Evolutionary conservation across 139 green algal species (phyloP).

Genomic region (Bryopsis sp.): DNA sequence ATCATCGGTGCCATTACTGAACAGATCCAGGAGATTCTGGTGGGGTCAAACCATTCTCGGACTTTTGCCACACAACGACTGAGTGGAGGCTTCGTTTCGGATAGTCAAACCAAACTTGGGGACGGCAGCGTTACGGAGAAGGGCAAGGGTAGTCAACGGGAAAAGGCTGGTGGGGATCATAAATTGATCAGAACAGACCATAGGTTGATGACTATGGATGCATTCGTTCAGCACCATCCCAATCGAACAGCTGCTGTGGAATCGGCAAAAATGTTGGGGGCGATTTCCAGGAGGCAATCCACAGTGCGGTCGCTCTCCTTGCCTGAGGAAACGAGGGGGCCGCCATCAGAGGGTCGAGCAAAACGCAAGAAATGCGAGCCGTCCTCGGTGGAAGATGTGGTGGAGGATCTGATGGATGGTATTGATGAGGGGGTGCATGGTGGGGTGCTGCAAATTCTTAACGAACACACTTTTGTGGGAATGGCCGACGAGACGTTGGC

Average conservation of each 20-base stretch:
- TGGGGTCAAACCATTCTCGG: constrained; percentile 30
- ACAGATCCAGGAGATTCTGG: constrained; percentile 43
- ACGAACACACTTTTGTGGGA: constrained; percentile 66
- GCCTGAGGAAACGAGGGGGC: background rate
- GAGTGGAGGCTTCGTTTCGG: background rate
- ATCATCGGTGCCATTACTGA: background rate
- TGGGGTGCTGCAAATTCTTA: constrained; percentile 60
- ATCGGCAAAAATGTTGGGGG: too few species aligned
- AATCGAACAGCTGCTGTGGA: too few species aligned
- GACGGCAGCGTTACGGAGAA: background rate
- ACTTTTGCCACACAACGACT: background rate
- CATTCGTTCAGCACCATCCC: too few species aligned
- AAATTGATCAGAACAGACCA: background rate
- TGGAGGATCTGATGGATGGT: constrained; percentile 43
- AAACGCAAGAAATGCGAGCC: background rate
- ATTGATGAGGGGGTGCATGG: constrained; percentile 32
- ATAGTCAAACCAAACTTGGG: background rate
- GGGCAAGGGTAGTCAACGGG: background rate
- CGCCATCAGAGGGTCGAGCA: background rate
- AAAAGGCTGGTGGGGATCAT: background rate
- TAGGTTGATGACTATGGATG: background rate
- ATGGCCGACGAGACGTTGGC: constrained; percentile 40
- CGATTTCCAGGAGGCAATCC: background rate
- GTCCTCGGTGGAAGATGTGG: background rate
- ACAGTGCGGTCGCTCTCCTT: background rate